Percentiles rank a stretch among this genome's conserved stretches.
phyloP scores from a whole-genome alignment of 2,329 filamentous ascomycete species.

The Knoxdaviesia capensis region DNA sequence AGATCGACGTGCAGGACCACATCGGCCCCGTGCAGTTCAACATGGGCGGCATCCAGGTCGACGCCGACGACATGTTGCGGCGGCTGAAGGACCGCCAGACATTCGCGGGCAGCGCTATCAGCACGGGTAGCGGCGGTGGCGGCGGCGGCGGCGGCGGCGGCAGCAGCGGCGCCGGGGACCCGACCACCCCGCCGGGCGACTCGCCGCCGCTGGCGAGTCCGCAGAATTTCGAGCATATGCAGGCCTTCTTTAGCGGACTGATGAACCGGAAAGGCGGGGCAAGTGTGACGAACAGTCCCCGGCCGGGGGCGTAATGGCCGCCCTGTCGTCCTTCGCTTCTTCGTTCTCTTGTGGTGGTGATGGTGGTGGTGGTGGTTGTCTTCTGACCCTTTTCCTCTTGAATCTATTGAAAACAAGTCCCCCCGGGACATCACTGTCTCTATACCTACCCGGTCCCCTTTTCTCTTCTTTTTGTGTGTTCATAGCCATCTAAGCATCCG shows the following conservation, averaged over 20 bases:
- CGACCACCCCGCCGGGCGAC: conserved; percentile 16
- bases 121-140: too few species aligned
- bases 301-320: conserved; percentile 1
- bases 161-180: conserved; percentile 16
- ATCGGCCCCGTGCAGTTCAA: conserved; percentile 95
- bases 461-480: background rate
- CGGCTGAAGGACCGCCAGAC: conserved; percentile 45
- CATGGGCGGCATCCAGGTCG: conserved; percentile 91
- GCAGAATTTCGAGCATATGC: conserved; percentile 7
- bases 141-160: conserved; percentile 6
- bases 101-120: too few species aligned
- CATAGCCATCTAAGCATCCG: background rate
- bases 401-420: too few species aligned
- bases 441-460: background rate
- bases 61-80: conserved; percentile 84
- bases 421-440: too few species aligned
- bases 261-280: conserved; percentile 29
- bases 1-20: conserved; percentile 41
- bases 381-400: too few species aligned
- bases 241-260: conserved; percentile 37
- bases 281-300: conserved; percentile 2
- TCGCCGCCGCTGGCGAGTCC: conserved; percentile 14
- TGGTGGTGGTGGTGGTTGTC: too few species aligned
- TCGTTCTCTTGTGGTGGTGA: too few species aligned
- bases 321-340: too few species aligned